These are phyloP conservation scores for Fagus crenata DNA, from an alignment of 306 rosid genomes.

Conservation along the genomic window DNA sequence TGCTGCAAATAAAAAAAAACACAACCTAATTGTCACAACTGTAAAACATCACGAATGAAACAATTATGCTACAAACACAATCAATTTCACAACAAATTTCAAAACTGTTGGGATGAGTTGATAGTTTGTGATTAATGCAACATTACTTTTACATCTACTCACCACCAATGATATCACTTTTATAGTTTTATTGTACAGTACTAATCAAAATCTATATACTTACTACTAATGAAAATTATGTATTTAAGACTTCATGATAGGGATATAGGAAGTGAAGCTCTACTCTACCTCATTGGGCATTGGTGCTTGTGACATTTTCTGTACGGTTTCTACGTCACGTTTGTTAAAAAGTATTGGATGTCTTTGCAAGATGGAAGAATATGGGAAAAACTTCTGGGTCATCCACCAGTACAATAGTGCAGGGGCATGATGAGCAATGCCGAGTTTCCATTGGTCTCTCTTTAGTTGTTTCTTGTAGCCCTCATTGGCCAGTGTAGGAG, in stretches of 20 bases:
- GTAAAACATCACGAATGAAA: not conserved
- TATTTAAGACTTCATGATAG: too few relatives aligned
- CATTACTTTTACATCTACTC: too few relatives aligned
- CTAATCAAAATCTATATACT: too few relatives aligned
- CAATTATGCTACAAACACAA: too few relatives aligned
- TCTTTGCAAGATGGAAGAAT: constrained; percentile 28
- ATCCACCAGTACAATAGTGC: constrained; percentile 36
- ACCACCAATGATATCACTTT: too few relatives aligned
- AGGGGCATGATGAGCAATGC: constrained; percentile 41
- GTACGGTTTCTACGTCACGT: constrained; percentile 31
- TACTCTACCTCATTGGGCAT: constrained; percentile 25
- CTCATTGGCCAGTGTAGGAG: constrained; percentile 12
- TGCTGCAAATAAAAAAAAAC: constrained; percentile 15
- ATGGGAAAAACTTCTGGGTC: constrained; percentile 43
- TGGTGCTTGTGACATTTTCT: constrained; percentile 26
- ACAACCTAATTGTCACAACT: not conserved
- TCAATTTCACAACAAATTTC: too few relatives aligned
- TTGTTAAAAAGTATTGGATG: constrained; percentile 34
- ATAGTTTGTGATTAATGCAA: too few relatives aligned
- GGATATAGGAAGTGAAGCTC: not conserved
- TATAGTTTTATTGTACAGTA: too few relatives aligned
- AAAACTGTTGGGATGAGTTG: too few relatives aligned
- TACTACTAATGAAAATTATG: too few relatives aligned
- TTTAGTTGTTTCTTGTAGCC: constrained; percentile 25
- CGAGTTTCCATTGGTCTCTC: constrained; percentile 34